phyloP scores from a whole-genome alignment of 176 grass and related monocot genomes.

The Tillandsia leiboldiana region DNA sequence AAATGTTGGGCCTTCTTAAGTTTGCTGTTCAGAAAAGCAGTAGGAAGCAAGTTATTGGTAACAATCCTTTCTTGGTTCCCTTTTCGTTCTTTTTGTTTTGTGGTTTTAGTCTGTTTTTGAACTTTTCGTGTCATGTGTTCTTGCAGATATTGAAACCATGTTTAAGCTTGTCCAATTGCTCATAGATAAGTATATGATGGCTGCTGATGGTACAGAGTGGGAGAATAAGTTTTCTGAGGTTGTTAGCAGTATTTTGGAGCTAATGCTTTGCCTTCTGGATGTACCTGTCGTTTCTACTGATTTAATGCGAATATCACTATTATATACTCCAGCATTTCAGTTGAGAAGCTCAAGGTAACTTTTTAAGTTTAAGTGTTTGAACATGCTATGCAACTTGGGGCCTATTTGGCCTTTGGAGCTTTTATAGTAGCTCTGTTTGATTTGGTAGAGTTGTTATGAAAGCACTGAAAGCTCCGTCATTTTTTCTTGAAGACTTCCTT shows the following conservation, averaged over 20 bases:
- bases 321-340: conserved; percentile 63
- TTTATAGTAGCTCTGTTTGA: too few species aligned
- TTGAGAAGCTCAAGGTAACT: conserved; percentile 50
- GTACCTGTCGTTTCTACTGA: conserved; percentile 43
- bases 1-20: conserved; percentile 50
- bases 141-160: conserved; percentile 48
- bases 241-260: conserved; percentile 52
- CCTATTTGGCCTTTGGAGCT: too few species aligned
- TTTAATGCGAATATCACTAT: conserved; percentile 32
- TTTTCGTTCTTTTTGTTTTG: conserved; percentile 19
- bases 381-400: too few species aligned
- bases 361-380: not conserved
- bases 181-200: conserved; percentile 37
- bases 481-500: too few species aligned
- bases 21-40: conserved; percentile 48
- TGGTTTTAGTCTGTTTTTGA: conserved; percentile 18
- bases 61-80: conserved; percentile 8
- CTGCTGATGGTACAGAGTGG: conserved; percentile 25
- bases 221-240: conserved; percentile 33
- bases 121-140: conserved; percentile 2
- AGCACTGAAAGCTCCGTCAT: too few species aligned
- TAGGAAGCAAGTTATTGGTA: conserved; percentile 40
- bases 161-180: conserved; percentile 49
- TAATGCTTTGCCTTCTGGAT: conserved; percentile 75
- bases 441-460: too few species aligned